Percentiles rank a stretch among this genome's conserved stretches.
These are phyloP conservation scores for Rhodotorula sp. DNA, from an alignment of 1,284 basidiomycete species.

Conservation along the genomic window DNA sequence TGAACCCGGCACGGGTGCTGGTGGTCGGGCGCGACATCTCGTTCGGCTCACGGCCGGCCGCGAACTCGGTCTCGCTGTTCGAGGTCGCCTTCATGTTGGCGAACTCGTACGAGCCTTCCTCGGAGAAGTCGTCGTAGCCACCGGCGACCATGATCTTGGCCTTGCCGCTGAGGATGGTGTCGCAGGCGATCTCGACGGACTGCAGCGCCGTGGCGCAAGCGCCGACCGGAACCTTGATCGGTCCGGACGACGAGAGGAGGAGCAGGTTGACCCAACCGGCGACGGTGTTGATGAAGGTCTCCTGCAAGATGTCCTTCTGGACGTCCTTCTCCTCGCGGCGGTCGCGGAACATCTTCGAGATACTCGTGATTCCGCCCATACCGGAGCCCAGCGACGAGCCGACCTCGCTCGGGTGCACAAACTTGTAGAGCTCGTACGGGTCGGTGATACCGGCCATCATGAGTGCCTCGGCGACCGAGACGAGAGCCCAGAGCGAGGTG, in stretches of 20 bases:
- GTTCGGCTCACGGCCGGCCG: conserved; percentile 95
- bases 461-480: conserved; percentile 89
- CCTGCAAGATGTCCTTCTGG: conserved; percentile 96
- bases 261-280: conserved; percentile 97
- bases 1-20: conserved; percentile 78
- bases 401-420: conserved; percentile 94
- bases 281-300: conserved; percentile 97
- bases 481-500: conserved; percentile 93
- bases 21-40: conserved; percentile 99
- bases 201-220: conserved; percentile 97
- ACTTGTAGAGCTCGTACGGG: conserved; percentile 93
- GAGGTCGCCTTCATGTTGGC: conserved; percentile 99
- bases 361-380: conserved; percentile 80
- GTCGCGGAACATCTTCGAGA: conserved; percentile 97
- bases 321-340: conserved; percentile 95
- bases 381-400: conserved; percentile 89
- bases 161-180: conserved; percentile 89
- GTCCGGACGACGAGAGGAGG: conserved; percentile 88
- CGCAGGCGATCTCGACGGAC: conserved; percentile 96
- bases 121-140: conserved; percentile 95
- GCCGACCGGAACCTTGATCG: conserved; percentile 97
- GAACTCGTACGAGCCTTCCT: conserved; percentile 54
- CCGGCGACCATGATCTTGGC: conserved; percentile 99
- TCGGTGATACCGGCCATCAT: conserved; percentile 97
- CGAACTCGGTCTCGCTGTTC: conserved; percentile 93